A percentile compares a stretch with the other conserved stretches of the same genome.
phyloP scores from a whole-genome alignment of 2,329 filamentous ascomycete species.

The Cryphonectria radicalis region DNA sequence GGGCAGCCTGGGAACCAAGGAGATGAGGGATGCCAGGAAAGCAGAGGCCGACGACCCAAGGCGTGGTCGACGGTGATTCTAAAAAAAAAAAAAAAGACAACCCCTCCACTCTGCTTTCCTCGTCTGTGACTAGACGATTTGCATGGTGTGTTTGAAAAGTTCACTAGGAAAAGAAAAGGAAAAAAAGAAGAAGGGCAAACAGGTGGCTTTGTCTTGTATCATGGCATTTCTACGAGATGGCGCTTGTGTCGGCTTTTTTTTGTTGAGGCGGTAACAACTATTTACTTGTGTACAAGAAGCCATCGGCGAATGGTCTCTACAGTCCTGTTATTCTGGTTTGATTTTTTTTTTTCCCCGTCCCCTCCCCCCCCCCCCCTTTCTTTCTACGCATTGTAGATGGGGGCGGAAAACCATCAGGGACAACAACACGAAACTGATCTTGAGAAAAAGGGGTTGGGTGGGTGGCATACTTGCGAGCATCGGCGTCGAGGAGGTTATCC shows the following conservation, averaged over 20 bases:
- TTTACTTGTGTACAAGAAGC: background rate
- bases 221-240: background rate
- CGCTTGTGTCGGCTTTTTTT: background rate
- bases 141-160: background rate
- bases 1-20: conserved; percentile 88
- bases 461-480: conserved; percentile 8
- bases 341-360: background rate
- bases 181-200: background rate
- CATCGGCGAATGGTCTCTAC: conserved; percentile 6
- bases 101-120: background rate
- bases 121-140: background rate
- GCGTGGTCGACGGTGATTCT: conserved; percentile 59
- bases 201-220: background rate
- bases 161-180: no score
- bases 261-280: background rate
- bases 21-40: conserved; percentile 82
- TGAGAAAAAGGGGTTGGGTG: background rate
- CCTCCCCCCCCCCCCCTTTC: no score
- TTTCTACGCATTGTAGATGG: background rate
- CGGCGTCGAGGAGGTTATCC: background rate
- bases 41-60: conserved; percentile 83
- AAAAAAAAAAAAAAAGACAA: no score
- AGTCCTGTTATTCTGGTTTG: background rate
- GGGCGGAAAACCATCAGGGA: background rate
- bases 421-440: background rate